Conservation (phyloP, 805 yeast genomes). For the Wickerhamiella sorbophila region DNA sequence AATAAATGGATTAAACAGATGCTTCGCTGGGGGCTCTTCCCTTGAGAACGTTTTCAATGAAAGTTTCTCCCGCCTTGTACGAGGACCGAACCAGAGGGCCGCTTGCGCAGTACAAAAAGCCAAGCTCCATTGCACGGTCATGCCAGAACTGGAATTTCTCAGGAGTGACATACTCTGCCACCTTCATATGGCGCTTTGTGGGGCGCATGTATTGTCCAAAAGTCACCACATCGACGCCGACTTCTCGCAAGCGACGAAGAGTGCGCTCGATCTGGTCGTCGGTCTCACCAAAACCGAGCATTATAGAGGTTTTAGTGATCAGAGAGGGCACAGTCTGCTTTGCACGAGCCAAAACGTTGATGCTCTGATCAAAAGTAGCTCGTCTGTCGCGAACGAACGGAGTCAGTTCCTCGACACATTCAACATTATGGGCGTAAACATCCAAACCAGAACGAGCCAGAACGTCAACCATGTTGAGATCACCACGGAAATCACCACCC, state of each 20-base stretch:
- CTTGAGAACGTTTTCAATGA: constrained; percentile 74
- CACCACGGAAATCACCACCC: constrained; percentile 92
- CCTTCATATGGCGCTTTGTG: constrained; percentile 96
- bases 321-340: constrained; percentile 60
- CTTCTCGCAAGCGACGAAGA: constrained; percentile 51
- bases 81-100: constrained; percentile 96
- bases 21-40: constrained; percentile 13
- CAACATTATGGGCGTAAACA: constrained; percentile 93
- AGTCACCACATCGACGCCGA: constrained; percentile 84
- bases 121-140: constrained; percentile 67
- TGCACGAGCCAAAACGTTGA: constrained; percentile 65
- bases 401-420: constrained; percentile 89
- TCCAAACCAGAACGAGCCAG: constrained; percentile 82
- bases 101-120: constrained; percentile 90
- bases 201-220: constrained; percentile 99
- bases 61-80: constrained; percentile 96
- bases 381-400: constrained; percentile 93
- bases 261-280: constrained; percentile 78
- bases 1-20: constrained; percentile 33
- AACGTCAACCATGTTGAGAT: constrained; percentile 59
- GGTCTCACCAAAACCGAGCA: constrained; percentile 95
- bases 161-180: constrained; percentile 86
- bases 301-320: constrained; percentile 83
- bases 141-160: constrained; percentile 93
- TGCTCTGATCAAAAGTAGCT: constrained; percentile 84